Percentiles rank a stretch among this genome's conserved stretches.
These are phyloP conservation scores for Zea luxurians DNA, from an alignment of 176 grass and related monocot genomes.

Conservation along the genomic window DNA sequence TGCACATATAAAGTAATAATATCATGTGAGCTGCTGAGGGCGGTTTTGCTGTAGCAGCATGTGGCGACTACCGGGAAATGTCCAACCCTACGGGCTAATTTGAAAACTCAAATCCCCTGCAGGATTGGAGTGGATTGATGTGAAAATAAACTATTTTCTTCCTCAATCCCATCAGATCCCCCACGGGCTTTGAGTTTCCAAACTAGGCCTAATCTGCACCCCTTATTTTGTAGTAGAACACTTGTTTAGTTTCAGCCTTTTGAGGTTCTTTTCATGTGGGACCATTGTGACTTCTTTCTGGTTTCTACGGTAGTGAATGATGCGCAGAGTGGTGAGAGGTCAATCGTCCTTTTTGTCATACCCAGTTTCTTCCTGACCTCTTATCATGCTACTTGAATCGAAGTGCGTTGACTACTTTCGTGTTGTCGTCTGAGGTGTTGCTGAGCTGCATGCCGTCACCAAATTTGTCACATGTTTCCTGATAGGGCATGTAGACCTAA, in stretches of 20 bases:
- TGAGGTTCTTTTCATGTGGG: background rate
- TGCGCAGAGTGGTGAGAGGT: constrained; percentile 8
- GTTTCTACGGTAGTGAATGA: constrained; percentile 26
- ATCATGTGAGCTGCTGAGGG: background rate
- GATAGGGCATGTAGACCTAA: constrained; percentile 53
- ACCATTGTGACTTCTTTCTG: background rate
- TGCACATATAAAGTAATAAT: background rate
- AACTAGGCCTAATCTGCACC: no score
- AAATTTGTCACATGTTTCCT: constrained; percentile 54
- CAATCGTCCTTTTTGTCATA: background rate
- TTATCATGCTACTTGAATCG: background rate
- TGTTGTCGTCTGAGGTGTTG: background rate
- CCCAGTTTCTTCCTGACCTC: background rate
- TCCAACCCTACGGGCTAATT: background rate
- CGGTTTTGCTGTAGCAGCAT: background rate
- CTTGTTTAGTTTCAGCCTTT: background rate
- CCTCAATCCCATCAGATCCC: no score
- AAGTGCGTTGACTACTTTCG: constrained; percentile 16
- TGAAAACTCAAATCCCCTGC: no score
- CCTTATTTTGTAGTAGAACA: background rate
- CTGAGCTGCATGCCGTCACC: constrained; percentile 37
- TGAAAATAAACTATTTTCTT: no score
- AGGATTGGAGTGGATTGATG: no score
- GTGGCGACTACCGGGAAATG: background rate
- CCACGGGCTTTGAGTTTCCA: no score